Percentiles rank a stretch among this genome's conserved stretches.
These are phyloP conservation scores for Metschnikowia noctiluminum DNA, from an alignment of 805 yeast species.

Conservation along the genomic window DNA sequence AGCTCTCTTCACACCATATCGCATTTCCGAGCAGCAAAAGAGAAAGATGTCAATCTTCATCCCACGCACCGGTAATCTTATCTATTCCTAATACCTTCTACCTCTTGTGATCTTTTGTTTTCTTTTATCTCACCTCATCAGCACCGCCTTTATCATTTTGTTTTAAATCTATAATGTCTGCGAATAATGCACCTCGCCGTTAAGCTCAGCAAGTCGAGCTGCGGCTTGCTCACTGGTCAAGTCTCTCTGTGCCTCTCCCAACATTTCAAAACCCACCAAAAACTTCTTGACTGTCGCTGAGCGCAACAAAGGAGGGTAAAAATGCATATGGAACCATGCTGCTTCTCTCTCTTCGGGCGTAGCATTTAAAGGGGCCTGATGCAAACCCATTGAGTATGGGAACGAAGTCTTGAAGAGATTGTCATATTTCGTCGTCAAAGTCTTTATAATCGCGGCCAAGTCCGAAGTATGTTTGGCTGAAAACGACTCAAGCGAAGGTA, in stretches of 20 bases:
- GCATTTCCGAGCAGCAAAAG: too few species aligned
- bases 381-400: constrained; percentile 82
- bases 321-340: constrained; percentile 65
- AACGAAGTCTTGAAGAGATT: constrained; percentile 65
- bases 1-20: too few species aligned
- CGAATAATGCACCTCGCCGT: constrained; percentile 34
- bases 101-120: neutral
- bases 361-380: constrained; percentile 62
- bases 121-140: neutral
- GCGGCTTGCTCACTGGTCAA: constrained; percentile 70
- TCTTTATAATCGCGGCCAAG: constrained; percentile 52
- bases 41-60: too few species aligned
- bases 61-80: too few species aligned
- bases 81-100: too few species aligned
- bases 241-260: constrained; percentile 69
- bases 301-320: constrained; percentile 73
- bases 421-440: constrained; percentile 62
- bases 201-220: constrained; percentile 43
- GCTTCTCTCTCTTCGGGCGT: constrained; percentile 41
- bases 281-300: constrained; percentile 74
- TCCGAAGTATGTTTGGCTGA: constrained; percentile 46
- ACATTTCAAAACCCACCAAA: constrained; percentile 68
- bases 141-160: neutral
- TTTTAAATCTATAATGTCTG: neutral
- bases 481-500: constrained; percentile 48